These are phyloP conservation scores for Pterulicium gracile DNA, from an alignment of 1,284 basidiomycete species.

Conservation along the genomic window DNA sequence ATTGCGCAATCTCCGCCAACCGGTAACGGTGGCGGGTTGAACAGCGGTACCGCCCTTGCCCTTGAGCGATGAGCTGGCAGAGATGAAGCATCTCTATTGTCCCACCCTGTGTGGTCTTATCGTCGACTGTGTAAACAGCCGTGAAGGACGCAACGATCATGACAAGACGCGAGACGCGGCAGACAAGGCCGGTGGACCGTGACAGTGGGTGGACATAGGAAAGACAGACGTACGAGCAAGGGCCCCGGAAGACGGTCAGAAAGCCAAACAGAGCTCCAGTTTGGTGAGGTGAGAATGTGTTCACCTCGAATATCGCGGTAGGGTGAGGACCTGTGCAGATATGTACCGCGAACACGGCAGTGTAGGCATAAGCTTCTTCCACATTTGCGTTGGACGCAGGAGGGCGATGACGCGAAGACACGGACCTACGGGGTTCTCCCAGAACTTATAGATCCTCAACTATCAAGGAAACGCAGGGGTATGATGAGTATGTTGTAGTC, in stretches of 20 bases:
- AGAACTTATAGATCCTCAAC: constrained; percentile 55
- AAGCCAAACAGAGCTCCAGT: constrained; percentile 57
- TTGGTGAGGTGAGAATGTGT: constrained; percentile 54
- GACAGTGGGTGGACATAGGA: constrained; percentile 2
- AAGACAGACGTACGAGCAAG: constrained; percentile 44
- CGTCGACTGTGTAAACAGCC: too few species aligned
- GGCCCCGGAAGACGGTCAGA: constrained; percentile 53
- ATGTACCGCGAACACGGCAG: neutral
- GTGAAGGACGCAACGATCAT: too few species aligned
- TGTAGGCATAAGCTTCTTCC: neutral
- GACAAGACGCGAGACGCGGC: too few species aligned
- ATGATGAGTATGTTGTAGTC: neutral
- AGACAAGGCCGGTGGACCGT: constrained; percentile 1
- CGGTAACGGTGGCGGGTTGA: too few species aligned
- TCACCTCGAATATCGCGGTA: constrained; percentile 60
- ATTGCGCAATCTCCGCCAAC: too few species aligned
- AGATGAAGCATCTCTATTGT: too few species aligned
- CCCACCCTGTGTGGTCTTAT: too few species aligned
- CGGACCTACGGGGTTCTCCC: constrained; percentile 52
- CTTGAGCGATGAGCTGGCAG: too few species aligned
- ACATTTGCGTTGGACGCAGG: too few species aligned
- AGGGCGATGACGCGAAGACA: neutral
- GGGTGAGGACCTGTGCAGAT: constrained; percentile 40
- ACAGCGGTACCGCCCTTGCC: too few species aligned
- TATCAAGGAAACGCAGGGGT: constrained; percentile 15